A percentile compares a stretch with the other conserved stretches of the same genome.
These are phyloP conservation scores for Verticillium isaacii DNA, from an alignment of 2,329 filamentous ascomycete species.

Conservation along the genomic window DNA sequence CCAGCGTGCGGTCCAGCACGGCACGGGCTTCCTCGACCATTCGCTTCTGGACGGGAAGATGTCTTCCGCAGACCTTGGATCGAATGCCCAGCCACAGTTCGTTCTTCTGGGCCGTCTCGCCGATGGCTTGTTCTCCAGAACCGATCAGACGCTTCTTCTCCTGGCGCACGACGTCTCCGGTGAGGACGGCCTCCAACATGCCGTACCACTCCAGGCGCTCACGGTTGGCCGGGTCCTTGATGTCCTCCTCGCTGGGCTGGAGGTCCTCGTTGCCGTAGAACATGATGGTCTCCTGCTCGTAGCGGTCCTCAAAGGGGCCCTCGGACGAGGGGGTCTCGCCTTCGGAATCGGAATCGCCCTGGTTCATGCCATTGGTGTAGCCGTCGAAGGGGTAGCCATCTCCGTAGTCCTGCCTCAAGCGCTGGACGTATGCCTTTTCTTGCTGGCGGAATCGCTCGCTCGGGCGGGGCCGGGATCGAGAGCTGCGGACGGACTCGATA, in stretches of 20 bases:
- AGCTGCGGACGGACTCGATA: conserved; percentile 39
- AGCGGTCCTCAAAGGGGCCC: conserved; percentile 76
- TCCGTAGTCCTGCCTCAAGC: conserved; percentile 73
- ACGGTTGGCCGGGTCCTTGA: conserved; percentile 80
- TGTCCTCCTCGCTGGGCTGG: conserved; percentile 82
- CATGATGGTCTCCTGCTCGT: conserved; percentile 88
- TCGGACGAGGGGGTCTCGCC: conserved; percentile 88
- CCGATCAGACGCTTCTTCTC: conserved; percentile 95
- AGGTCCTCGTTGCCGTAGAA: conserved; percentile 89
- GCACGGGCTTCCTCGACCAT: conserved; percentile 81
- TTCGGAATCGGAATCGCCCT: conserved; percentile 77
- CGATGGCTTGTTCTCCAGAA: conserved; percentile 54
- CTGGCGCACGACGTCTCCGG: conserved; percentile 93
- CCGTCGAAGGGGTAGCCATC: conserved; percentile 37
- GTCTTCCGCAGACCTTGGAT: conserved; percentile 77
- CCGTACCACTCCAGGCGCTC: conserved; percentile 96
- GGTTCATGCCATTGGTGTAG: conserved; percentile 64
- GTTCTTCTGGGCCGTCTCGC: conserved; percentile 64
- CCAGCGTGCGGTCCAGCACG: conserved; percentile 68
- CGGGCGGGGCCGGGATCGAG: conserved; percentile 45
- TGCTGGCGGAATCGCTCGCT: conserved; percentile 64
- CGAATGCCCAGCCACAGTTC: conserved; percentile 87
- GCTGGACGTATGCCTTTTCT: conserved; percentile 91
- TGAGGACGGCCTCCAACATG: conserved; percentile 93
- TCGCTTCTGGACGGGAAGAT: conserved; percentile 77